Evolutionary conservation across 345 rosid genomes (phyloP), one percentile per base, ranked within the genome.

Genomic region (Populus nigra): DNA sequence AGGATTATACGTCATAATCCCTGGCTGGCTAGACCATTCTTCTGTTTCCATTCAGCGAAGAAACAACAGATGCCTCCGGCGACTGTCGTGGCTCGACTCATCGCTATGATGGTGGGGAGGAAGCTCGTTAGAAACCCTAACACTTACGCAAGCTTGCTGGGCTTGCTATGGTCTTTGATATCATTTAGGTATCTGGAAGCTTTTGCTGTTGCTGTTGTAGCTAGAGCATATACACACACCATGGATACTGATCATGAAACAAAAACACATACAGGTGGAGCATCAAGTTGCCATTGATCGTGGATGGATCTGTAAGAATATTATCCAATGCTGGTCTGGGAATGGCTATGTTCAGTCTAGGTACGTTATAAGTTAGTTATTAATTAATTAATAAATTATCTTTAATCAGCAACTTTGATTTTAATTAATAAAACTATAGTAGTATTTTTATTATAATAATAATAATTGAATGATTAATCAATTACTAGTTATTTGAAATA

Each of bases 121-220:
- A 82, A 82, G 79, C 82, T 82, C 16, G 75, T 82, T 1, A 65
- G 85, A 71, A 82, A 82, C 62, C 85, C 85, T 1, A 82, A 82
- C 49, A 78, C 85, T 7, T 75, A 82, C 62, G 72, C 82, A 22
- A 82, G 85, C 39, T 53, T 78, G 57, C 10, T 82, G 17, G 85
- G 85, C 33, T 65, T 82, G 38, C 22, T 43, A 1, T 82, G 85
- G 85, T 78, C 85, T 65, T 77, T 82, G 5, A 18, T 82, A 18
- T 75, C 85, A 23, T 82, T 55, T 36, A 81, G 80, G 83, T 81
- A 47, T 27, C n/a, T 5, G 36, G 36, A 33, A 33, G 36, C 36
- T 33, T 33, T 33, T 33, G 5, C 36, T 33, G 36, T 33, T 33
- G 36, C 36, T 33, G 5, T 5, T 33, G 5, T 33, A 33, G 36